Base-by-base conservation (phyloP, 345 rosid species). In the Gossypioides kirkii region DNA sequence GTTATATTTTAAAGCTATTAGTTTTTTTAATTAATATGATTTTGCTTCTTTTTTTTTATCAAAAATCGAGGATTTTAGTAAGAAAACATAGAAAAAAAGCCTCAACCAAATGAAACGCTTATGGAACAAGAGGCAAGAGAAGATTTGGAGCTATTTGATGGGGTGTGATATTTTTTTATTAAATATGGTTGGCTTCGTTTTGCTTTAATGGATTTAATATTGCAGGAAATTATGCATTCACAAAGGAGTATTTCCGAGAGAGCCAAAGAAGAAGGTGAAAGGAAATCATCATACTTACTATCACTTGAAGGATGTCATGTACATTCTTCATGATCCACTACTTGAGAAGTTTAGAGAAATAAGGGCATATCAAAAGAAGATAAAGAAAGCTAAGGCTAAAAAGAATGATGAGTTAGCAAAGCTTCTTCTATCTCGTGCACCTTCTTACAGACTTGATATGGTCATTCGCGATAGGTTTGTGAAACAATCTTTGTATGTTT, bases 241-340 rank as follows among this genome's bases (percentile, higher is more conserved):
- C 47, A 92, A 90, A 84, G 97, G 98, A 41, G 84, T 93, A 61
- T 92, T 91, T 50, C 99, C 98, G 2, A 83, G 97, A 64, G 97
- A 95, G 77, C 98, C 96, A 0, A 95, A 90, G 85, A 95, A 91
- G 89, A 95, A 95, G 83, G 85, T 95, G 64, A 91, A 83, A 38
- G 99, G 99, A 74, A 93, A 87, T 81, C 93, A 93, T 73, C 97
- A 93, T 73, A 93, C 99, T 18, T 95, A 95, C 74, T 95, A 93
- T 78, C 99, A 95, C 81, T 84, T 87, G 38, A 95, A 93, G 85
- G 99, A 95, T 80, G 82, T 93, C 81, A 54, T 87, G 17, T 95
- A 87, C 82, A 86, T 95, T 81, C 89, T 82, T 53, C 94, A 91
- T 12, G 98, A 95, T 58, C 98, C 97, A 0, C 77, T 93, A 59